phyloP scores from a whole-genome alignment of 1,139 yeast genomes.

The Sugiyamaella japonica region DNA sequence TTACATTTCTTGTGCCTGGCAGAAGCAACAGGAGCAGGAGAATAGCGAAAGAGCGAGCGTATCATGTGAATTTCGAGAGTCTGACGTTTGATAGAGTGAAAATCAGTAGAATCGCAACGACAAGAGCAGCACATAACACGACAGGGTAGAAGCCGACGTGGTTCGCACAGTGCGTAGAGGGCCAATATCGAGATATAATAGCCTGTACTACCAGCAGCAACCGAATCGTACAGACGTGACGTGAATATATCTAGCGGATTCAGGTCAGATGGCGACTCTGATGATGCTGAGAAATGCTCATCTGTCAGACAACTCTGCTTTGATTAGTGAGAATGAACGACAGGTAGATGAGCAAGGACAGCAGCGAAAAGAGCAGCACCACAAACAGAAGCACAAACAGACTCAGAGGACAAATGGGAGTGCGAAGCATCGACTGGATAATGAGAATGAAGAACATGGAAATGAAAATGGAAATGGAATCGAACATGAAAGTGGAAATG shows the following conservation, averaged over 20 bases:
- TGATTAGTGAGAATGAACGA: slow-evolving; percentile 14
- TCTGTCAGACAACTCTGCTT: slow-evolving; percentile 16
- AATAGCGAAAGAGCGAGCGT: not conserved
- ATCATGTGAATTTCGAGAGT: slow-evolving; percentile 6
- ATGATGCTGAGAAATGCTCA: slow-evolving; percentile 24
- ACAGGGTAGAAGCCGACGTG: no score
- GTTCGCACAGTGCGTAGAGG: no score
- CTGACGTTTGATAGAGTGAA: not conserved
- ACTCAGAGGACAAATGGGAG: slow-evolving; percentile 5
- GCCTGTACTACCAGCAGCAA: not conserved
- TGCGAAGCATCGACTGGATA: not conserved
- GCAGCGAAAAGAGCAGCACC: slow-evolving; percentile 7
- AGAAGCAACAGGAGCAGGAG: slow-evolving; percentile 3
- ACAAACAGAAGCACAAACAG: slow-evolving; percentile 1
- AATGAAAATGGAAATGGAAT: not conserved
- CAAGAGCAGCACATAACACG: not conserved
- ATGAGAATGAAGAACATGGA: not conserved
- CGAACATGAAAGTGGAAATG: not conserved
- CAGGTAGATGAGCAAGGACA: slow-evolving; percentile 1
- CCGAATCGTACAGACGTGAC: not conserved
- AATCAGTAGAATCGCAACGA: not conserved
- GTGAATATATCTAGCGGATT: not conserved
- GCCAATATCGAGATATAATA: no score
- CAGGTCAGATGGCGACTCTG: slow-evolving; percentile 25
- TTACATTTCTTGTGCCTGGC: not conserved